These are phyloP conservation scores for Suhomyces vadensis DNA, from an alignment of 805 yeast genomes.

Conservation along the genomic window DNA sequence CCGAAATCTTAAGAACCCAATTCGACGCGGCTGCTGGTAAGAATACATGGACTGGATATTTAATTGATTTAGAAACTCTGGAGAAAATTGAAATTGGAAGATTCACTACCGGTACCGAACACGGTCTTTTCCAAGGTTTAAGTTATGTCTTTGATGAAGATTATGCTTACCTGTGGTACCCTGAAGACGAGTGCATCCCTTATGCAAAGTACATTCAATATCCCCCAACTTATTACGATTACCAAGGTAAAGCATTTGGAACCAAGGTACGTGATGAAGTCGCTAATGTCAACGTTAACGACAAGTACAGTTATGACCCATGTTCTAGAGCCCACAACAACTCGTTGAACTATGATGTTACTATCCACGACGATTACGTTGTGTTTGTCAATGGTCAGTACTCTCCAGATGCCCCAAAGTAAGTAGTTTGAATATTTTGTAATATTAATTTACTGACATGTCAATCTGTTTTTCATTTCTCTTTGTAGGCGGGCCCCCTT, in stretches of 20 bases:
- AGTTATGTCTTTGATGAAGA: not conserved
- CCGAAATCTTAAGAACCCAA: not conserved
- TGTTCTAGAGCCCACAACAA: not conserved
- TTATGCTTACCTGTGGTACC: not conserved
- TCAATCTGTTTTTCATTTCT: not conserved
- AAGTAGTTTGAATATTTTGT: too few relatives aligned
- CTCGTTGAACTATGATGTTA: not conserved
- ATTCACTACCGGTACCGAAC: not conserved
- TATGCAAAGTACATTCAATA: not conserved
- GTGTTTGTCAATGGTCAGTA: not conserved
- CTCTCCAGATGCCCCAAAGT: not conserved
- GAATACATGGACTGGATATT: constrained; percentile 2
- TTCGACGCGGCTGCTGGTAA: constrained; percentile 4
- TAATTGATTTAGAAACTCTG: constrained; percentile 4
- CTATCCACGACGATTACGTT: not conserved
- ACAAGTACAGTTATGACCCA: not conserved
- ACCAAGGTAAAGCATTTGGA: not conserved
- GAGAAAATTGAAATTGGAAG: not conserved
- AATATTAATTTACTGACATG: too few relatives aligned
- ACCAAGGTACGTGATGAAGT: not conserved
- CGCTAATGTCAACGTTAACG: not conserved
- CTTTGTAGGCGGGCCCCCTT: not conserved
- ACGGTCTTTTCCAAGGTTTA: not conserved
- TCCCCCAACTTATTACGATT: constrained; percentile 1
- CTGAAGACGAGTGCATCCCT: not conserved